A percentile compares a stretch with the other conserved stretches of the same genome.
These are phyloP conservation scores for Trichophyton verrucosum DNA, from an alignment of 2,329 filamentous ascomycete species.

Conservation along the genomic window DNA sequence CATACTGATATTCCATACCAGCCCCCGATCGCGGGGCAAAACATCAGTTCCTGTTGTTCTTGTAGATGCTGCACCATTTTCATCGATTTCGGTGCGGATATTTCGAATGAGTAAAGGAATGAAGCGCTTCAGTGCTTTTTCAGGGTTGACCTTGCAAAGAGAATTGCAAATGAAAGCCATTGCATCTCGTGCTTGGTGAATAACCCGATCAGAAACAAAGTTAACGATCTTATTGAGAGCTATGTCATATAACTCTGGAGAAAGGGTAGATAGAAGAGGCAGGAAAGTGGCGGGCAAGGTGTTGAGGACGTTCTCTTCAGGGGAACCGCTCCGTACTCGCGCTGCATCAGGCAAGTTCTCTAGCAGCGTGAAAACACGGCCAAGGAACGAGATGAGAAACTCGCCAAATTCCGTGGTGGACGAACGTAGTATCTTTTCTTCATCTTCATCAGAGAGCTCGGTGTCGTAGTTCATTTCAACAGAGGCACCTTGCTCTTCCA, in stretches of 20 bases:
- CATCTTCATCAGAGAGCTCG: slow-evolving; percentile 72
- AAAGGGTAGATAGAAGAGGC: slow-evolving; percentile 78
- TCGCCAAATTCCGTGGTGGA: slow-evolving; percentile 90
- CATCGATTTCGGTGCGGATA: slow-evolving; percentile 92
- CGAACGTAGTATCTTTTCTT: slow-evolving; percentile 76
- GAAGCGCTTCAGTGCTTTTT: slow-evolving; percentile 82
- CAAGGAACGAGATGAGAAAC: slow-evolving; percentile 79
- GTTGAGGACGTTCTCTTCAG: slow-evolving; percentile 95
- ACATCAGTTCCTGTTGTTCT: slow-evolving; percentile 89
- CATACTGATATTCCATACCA: slow-evolving; percentile 96
- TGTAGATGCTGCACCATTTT: slow-evolving; percentile 90
- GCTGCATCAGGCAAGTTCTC: slow-evolving; percentile 91
- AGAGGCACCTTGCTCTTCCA: slow-evolving; percentile 77
- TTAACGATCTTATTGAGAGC: slow-evolving; percentile 82
- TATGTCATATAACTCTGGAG: slow-evolving; percentile 84
- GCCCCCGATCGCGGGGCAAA: slow-evolving; percentile 74
- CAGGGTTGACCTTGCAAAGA: slow-evolving; percentile 86
- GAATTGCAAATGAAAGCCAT: slow-evolving; percentile 98
- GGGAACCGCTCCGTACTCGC: slow-evolving; percentile 75
- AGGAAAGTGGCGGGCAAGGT: slow-evolving; percentile 83
- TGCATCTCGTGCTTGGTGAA: slow-evolving; percentile 90
- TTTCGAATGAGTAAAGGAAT: slow-evolving; percentile 81
- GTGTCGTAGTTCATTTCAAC: slow-evolving; percentile 74
- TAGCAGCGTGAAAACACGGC: slow-evolving; percentile 85
- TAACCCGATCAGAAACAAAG: slow-evolving; percentile 87